These are phyloP conservation scores for Excoecaria agallocha DNA, from an alignment of 345 rosid species.

Conservation along the genomic window DNA sequence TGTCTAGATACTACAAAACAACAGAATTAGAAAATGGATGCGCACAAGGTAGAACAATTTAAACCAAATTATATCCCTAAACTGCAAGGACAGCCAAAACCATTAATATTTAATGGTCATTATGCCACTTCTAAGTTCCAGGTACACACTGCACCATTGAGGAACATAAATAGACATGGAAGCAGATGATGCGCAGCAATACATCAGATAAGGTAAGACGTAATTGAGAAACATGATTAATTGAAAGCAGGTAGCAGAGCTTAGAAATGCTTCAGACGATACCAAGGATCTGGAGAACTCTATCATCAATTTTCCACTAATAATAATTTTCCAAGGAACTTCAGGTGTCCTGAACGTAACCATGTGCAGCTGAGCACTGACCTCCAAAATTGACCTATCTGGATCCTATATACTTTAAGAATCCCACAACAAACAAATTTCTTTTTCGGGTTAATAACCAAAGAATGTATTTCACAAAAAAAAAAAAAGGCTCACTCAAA, in stretches of 20 bases:
- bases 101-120: neutral
- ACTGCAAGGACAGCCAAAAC: neutral
- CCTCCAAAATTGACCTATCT: neutral
- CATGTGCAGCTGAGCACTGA: neutral
- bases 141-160: neutral
- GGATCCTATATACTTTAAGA: neutral
- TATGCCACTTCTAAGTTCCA: neutral
- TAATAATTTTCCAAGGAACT: neutral
- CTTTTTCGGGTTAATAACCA: too few species aligned
- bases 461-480: too few species aligned
- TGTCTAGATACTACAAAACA: constrained; percentile 75
- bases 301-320: neutral
- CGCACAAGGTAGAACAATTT: constrained; percentile 5
- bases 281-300: neutral
- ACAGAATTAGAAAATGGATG: neutral
- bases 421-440: neutral
- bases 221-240: neutral
- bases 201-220: neutral
- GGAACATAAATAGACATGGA: neutral
- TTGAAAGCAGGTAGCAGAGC: neutral
- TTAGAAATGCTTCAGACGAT: neutral
- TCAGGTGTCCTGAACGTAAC: neutral
- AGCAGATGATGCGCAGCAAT: neutral
- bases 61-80: constrained; percentile 61
- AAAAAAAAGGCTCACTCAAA: too few species aligned